Evolutionary conservation across 1,284 basidiomycete species (phyloP).

Genomic region (Meira nashicola): DNA sequence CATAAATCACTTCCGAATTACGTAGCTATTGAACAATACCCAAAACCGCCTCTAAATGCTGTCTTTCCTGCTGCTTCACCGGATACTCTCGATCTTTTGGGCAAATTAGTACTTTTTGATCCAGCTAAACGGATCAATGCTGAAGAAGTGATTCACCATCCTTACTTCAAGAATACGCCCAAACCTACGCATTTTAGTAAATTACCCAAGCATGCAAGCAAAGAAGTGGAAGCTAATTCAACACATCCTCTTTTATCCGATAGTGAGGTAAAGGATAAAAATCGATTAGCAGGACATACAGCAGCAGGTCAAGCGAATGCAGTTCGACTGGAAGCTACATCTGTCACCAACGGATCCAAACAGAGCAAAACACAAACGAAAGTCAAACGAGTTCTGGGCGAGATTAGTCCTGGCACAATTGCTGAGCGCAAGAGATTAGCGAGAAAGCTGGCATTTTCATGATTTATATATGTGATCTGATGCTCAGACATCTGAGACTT

Average conservation of each 20-base stretch:
- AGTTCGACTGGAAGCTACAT: conserved; percentile 18
- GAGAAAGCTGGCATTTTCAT: conserved; percentile 32
- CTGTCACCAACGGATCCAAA: conserved; percentile 17
- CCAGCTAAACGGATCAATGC: conserved; percentile 76
- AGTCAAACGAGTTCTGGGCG: too few relatives aligned
- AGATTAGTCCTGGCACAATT: conserved; percentile 8
- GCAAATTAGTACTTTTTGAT: conserved; percentile 75
- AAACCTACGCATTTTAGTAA: conserved; percentile 34
- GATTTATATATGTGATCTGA: too few relatives aligned
- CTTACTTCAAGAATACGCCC: conserved; percentile 40
- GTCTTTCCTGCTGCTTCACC: conserved; percentile 84
- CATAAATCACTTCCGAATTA: conserved; percentile 58
- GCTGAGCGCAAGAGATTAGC: conserved; percentile 41
- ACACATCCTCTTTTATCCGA: conserved; percentile 31
- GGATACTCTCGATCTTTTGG: conserved; percentile 79
- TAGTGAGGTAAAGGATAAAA: conserved; percentile 31
- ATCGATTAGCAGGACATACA: conserved; percentile 11
- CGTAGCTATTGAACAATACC: conserved; percentile 57
- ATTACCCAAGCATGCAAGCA: conserved; percentile 39
- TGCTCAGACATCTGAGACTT: too few relatives aligned
- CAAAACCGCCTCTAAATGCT: conserved; percentile 72
- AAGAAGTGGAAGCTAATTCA: conserved; percentile 24
- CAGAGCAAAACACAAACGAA: too few relatives aligned
- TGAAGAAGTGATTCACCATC: conserved; percentile 39
- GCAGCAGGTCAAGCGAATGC: conserved; percentile 20